Evolutionary conservation across 805 yeast genomes (phyloP), one percentile per base, ranked within the genome.

Genomic region (Millerozyma miso): DNA sequence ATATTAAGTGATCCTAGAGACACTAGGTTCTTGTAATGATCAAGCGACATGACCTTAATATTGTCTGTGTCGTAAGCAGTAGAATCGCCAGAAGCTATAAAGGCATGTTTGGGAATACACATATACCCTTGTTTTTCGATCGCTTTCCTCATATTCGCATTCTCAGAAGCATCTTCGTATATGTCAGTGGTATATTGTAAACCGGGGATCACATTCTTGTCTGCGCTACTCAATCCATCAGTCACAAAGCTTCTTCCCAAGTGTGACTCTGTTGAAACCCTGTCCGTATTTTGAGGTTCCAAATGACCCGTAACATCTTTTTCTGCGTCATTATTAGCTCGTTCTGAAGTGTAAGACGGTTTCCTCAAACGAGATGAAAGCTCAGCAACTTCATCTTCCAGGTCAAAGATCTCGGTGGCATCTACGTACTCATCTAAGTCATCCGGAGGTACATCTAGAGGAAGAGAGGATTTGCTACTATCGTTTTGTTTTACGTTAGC

Each of bases 21-120:
- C 20, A 76, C 56, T 47, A 85, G 61, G 55, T 77, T 78, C 48
- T 76, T 75, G 60, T 81, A 85, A 56, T 83, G 83, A 1, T 81
- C 71, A 4, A 74, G 66, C 4, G 91, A 89, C 29, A 85, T 56
- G 7, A 82, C 80, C 45, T 81, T 82, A 29, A 83, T 81, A 47
- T 77, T 76, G 3, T 67, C 60, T 10, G 71, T 59, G 49, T 82
- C 86, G 3, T 85, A 79, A 3, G 61, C 62, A 49, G 75, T 69
- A 6, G 77, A 74, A 31, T 74, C 74, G 1, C 85, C 79, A 0
- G 89, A 82, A 1, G 86, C 80, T 46, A 84, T 67, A 50, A 76
- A 83, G 2, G 81, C 68, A n/a, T 71, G 58, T 39, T 69, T 71
- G 1, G 91, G 86, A 33, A 85, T 69, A 39, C 79, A 70, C 50